A percentile compares a stretch with the other conserved stretches of the same genome.
These are phyloP conservation scores for Chlorociboria aeruginascens DNA, from an alignment of 495 filamentous ascomycete species.

Conservation along the genomic window DNA sequence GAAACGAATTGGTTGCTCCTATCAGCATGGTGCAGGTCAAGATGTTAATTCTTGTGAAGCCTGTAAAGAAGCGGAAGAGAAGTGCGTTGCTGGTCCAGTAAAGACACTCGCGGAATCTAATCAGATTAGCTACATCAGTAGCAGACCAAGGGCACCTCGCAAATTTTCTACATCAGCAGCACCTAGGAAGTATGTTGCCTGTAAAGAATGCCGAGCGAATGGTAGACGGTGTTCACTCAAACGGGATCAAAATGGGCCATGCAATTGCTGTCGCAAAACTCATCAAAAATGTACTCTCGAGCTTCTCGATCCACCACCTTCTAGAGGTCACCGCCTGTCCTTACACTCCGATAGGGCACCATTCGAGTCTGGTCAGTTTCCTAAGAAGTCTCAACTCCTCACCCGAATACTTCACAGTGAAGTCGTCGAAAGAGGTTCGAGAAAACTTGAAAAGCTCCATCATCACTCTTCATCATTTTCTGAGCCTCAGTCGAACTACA, in stretches of 20 bases:
- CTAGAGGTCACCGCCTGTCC: no score
- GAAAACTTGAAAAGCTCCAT: no score
- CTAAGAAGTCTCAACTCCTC: no score
- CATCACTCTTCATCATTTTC: background rate
- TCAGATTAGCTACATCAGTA: background rate
- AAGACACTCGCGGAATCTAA: background rate
- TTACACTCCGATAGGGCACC: no score
- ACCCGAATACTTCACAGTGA: no score
- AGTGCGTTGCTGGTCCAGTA: conserved; percentile 6
- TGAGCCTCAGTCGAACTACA: background rate
- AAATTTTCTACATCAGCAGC: background rate
- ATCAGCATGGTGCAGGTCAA: conserved; percentile 2
- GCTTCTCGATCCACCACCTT: background rate
- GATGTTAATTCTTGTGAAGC: background rate
- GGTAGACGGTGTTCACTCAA: conserved; percentile 4
- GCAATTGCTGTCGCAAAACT: conserved; percentile 1
- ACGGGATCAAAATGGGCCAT: conserved; percentile 2
- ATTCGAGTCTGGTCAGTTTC: no score
- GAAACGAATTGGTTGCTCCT: conserved; percentile 3
- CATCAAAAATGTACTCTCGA: conserved; percentile 6
- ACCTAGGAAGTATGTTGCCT: conserved; percentile 2
- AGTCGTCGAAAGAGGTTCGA: no score
- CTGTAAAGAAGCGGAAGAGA: conserved; percentile 4
- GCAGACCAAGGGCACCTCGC: background rate
- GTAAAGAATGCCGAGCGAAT: conserved; percentile 7